These are phyloP conservation scores for Yarrowia sp. DNA, from an alignment of 805 yeast species.

Conservation along the genomic window DNA sequence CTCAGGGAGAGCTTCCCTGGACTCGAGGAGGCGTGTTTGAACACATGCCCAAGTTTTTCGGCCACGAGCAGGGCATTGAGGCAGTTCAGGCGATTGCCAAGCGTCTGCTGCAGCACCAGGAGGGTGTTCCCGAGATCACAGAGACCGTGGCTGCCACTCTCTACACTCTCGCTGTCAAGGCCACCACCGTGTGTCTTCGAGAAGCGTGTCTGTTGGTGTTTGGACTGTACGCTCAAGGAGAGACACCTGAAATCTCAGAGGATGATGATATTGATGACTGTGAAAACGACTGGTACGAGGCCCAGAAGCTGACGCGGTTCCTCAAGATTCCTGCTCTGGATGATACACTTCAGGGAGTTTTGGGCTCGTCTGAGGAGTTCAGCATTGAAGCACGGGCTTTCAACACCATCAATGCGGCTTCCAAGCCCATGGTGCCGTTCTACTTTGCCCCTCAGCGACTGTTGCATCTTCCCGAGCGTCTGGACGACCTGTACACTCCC, in stretches of 20 bases:
- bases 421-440: slow-evolving; percentile 1
- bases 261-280: slow-evolving; percentile 29
- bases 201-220: slow-evolving; percentile 56
- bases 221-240: slow-evolving; percentile 51
- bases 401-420: neutral
- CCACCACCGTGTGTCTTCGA: slow-evolving; percentile 64
- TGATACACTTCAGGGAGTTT: slow-evolving; percentile 28
- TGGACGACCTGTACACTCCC: slow-evolving; percentile 64
- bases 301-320: slow-evolving; percentile 51
- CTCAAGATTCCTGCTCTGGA: slow-evolving; percentile 46
- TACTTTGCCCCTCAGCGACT: slow-evolving; percentile 2
- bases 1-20: slow-evolving; percentile 14
- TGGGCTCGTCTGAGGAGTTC: neutral
- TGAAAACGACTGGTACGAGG: slow-evolving; percentile 45
- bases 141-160: slow-evolving; percentile 33
- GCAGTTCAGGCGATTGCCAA: slow-evolving; percentile 21
- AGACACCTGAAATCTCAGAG: slow-evolving; percentile 36
- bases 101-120: slow-evolving; percentile 23
- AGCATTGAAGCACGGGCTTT: neutral
- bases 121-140: slow-evolving; percentile 19
- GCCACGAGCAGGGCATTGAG: slow-evolving; percentile 10
- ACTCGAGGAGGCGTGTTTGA: slow-evolving; percentile 6
- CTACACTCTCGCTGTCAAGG: slow-evolving; percentile 54
- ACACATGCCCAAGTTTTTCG: slow-evolving; percentile 22
- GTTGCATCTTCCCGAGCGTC: slow-evolving; percentile 60